Percentiles rank a stretch among this genome's conserved stretches.
Evolutionary conservation across 495 filamentous ascomycete species (phyloP).

Genomic region (Melanomma pulvis-pyrius): DNA sequence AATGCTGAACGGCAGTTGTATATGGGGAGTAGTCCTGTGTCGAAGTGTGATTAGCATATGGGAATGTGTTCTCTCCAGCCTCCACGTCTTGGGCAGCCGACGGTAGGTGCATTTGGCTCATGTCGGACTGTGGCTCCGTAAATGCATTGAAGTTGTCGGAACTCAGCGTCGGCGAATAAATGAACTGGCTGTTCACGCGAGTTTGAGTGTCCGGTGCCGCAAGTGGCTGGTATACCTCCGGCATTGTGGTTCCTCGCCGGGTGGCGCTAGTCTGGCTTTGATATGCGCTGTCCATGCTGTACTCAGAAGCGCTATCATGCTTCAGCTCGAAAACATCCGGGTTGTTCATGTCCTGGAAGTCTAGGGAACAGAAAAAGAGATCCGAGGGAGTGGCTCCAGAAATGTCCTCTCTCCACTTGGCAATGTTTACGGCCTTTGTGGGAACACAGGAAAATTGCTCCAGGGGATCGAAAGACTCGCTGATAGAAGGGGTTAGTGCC

Average conservation of each 20-base stretch:
- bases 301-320: constrained; percentile 32
- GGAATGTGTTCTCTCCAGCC: constrained; percentile 15
- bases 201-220: constrained; percentile 19
- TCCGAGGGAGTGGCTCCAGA: constrained; percentile 30
- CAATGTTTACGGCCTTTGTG: constrained; percentile 30
- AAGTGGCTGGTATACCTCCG: constrained; percentile 24
- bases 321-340: constrained; percentile 24
- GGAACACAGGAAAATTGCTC: constrained; percentile 31
- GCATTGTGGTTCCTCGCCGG: constrained; percentile 10
- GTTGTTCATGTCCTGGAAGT: constrained; percentile 19
- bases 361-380: constrained; percentile 27
- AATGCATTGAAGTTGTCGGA: constrained; percentile 41
- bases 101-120: constrained; percentile 25
- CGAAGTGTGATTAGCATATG: constrained; percentile 29
- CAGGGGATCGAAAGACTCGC: constrained; percentile 28
- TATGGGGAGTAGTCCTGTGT: constrained; percentile 25
- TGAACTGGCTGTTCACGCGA: constrained; percentile 25
- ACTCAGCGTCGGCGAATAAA: constrained; percentile 49
- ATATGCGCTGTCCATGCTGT: constrained; percentile 41
- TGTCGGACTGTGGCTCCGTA: constrained; percentile 17
- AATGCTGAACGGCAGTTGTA: constrained; percentile 4
- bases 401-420: constrained; percentile 40
- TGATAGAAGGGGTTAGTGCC: constrained; percentile 34
- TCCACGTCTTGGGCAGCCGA: constrained; percentile 17
- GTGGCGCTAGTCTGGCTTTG: constrained; percentile 34